These are phyloP conservation scores for Cyclotella kingstonii DNA, from an alignment of 108 stramenopile genomes.

Conservation along the genomic window DNA sequence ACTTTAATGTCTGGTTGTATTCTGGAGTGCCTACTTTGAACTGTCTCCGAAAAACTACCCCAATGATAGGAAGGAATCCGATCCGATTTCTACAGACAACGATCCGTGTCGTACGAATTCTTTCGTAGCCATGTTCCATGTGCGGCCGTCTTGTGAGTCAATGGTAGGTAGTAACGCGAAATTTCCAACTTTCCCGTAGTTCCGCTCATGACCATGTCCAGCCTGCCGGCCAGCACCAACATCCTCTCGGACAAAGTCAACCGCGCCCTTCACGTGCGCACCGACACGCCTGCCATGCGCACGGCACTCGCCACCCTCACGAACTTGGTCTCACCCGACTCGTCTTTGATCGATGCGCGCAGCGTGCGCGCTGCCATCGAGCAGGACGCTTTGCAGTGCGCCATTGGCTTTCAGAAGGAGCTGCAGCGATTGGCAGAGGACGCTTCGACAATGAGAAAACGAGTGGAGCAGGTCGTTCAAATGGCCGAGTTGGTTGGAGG, in stretches of 20 bases:
- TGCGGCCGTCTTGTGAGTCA: too few species aligned
- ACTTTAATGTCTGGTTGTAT: too few species aligned
- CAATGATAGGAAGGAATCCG: too few species aligned
- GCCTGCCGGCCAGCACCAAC: slow-evolving; percentile 17
- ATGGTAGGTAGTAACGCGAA: too few species aligned
- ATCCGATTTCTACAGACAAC: too few species aligned
- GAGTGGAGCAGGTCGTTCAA: slow-evolving; percentile 53
- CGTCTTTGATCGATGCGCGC: slow-evolving; percentile 56
- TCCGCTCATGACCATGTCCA: neutral
- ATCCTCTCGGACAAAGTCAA: slow-evolving; percentile 75
- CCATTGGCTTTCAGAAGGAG: slow-evolving; percentile 66
- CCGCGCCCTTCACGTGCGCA: slow-evolving; percentile 76
- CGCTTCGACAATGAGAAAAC: slow-evolving; percentile 47
- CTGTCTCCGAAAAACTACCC: too few species aligned
- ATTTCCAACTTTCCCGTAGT: neutral
- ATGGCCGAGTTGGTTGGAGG: slow-evolving; percentile 57
- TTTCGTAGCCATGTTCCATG: too few species aligned
- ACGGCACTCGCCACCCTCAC: slow-evolving; percentile 83
- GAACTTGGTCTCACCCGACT: slow-evolving; percentile 34
- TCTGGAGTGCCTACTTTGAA: too few species aligned
- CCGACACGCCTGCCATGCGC: slow-evolving; percentile 85
- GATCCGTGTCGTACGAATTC: too few species aligned
- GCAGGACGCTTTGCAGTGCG: slow-evolving; percentile 77
- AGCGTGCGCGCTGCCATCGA: slow-evolving; percentile 82
- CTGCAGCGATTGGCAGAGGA: slow-evolving; percentile 51